Evolutionary conservation across 192 early-diverging fungal species (phyloP).

Genomic region (Coemansia sp.): DNA sequence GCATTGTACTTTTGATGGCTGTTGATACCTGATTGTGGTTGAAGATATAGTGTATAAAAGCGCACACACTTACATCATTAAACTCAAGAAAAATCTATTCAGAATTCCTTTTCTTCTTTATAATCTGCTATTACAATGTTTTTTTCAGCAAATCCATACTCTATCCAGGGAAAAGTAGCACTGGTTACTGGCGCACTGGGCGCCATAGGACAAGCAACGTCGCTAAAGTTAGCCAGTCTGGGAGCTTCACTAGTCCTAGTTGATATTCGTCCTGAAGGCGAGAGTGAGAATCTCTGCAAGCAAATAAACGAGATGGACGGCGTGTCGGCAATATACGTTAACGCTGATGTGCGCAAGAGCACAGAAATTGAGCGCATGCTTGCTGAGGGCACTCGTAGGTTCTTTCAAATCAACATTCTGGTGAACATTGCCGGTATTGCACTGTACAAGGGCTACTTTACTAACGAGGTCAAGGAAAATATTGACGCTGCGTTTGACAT

Average conservation of each 20-base stretch:
- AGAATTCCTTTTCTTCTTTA: not conserved
- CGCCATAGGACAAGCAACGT: slow-evolving; percentile 28
- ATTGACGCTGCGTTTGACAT: slow-evolving; percentile 60
- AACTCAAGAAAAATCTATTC: not conserved
- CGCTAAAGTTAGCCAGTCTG: slow-evolving; percentile 11
- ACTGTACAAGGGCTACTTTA: slow-evolving; percentile 41
- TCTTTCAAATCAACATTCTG: slow-evolving; percentile 57
- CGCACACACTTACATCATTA: too few relatives aligned
- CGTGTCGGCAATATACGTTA: slow-evolving; percentile 5
- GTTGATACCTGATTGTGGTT: not conserved
- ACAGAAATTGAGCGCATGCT: slow-evolving; percentile 26
- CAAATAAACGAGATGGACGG: slow-evolving; percentile 1
- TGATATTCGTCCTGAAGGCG: slow-evolving; percentile 12
- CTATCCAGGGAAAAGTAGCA: slow-evolving; percentile 29
- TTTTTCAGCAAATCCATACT: slow-evolving; percentile 1
- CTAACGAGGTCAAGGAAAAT: slow-evolving; percentile 48
- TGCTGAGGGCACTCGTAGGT: slow-evolving; percentile 47
- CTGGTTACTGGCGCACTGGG: slow-evolving; percentile 46
- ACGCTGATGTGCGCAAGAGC: slow-evolving; percentile 3
- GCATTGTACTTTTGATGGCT: not conserved
- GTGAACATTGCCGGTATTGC: slow-evolving; percentile 66
- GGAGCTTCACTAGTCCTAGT: slow-evolving; percentile 34
- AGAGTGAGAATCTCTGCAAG: slow-evolving; percentile 10
- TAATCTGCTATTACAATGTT: not conserved
- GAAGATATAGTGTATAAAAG: too few relatives aligned